Evolutionary conservation across 1,284 basidiomycete species (phyloP).

Genomic region (Crepidotus sp.): DNA sequence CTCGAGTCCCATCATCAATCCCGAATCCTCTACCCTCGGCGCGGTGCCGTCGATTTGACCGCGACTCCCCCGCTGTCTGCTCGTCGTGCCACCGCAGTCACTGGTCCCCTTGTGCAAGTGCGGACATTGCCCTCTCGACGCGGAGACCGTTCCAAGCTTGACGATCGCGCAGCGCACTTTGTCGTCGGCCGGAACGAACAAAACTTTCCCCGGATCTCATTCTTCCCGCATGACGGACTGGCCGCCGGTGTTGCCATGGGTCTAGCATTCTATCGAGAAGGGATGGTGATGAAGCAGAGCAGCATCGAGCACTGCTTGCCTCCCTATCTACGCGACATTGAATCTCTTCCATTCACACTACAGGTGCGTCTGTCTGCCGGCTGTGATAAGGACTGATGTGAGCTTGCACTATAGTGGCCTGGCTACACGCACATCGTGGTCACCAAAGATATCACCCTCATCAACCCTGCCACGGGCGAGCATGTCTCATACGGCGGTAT

Average conservation of each 20-base stretch:
- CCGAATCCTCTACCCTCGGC: neutral
- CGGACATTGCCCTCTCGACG: neutral
- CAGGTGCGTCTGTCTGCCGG: conserved; percentile 1
- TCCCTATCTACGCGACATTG: neutral
- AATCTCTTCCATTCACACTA: conserved; percentile 3
- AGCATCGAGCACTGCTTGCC: conserved; percentile 7
- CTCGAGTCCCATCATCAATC: neutral
- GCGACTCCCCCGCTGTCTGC: neutral
- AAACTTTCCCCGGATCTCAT: conserved; percentile 1
- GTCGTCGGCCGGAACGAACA: conserved; percentile 3
- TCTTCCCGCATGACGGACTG: conserved; percentile 8
- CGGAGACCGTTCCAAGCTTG: neutral
- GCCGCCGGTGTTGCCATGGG: conserved; percentile 10
- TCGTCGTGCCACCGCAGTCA: neutral
- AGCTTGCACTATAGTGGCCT: conserved; percentile 4
- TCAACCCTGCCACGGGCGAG: neutral
- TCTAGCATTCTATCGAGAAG: conserved; percentile 13
- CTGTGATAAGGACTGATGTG: neutral
- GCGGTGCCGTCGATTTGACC: neutral
- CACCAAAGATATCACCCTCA: conserved; percentile 2
- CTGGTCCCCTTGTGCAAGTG: neutral
- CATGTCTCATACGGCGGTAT: conserved; percentile 10
- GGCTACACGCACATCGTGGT: conserved; percentile 11
- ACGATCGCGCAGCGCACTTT: neutral
- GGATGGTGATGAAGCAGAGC: conserved; percentile 11